These are phyloP conservation scores for Leccinum incarnatum DNA, from an alignment of 768 basidiomycete genomes.

Conservation along the genomic window DNA sequence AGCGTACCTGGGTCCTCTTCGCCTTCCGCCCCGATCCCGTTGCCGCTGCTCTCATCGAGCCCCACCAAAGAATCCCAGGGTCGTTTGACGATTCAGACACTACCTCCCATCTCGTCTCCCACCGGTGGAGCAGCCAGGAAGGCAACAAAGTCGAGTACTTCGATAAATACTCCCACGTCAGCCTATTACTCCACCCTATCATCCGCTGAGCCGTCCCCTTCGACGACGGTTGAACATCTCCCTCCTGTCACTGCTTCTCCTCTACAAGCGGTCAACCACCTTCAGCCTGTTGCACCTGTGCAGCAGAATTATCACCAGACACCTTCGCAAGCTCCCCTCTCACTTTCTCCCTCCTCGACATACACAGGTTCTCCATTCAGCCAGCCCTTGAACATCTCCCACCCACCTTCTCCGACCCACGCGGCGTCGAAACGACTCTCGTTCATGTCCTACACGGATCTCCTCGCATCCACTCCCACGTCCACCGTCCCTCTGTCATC, in stretches of 20 bases:
- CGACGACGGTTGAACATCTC: constrained; percentile 35
- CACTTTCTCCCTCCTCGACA: constrained; percentile 24
- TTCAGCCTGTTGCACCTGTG: constrained; percentile 3
- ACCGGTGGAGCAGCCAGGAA: constrained; percentile 8
- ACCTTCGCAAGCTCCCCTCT: constrained; percentile 6
- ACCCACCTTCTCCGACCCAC: constrained; percentile 48
- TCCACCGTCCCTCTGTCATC: constrained; percentile 69
- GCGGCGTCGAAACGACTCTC: constrained; percentile 67
- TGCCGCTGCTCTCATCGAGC: constrained; percentile 28
- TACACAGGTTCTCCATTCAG: constrained; percentile 28
- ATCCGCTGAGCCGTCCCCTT: constrained; percentile 38
- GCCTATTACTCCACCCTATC: constrained; percentile 44
- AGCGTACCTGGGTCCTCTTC: constrained; percentile 43
- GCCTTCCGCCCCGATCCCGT: constrained; percentile 16
- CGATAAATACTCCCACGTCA: constrained; percentile 47
- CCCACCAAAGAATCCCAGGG: constrained; percentile 23
- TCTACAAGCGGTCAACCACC: constrained; percentile 19
- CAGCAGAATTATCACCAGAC: constrained; percentile 22
- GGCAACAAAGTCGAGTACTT: constrained; percentile 16
- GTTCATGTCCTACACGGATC: constrained; percentile 86
- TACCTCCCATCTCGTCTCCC: constrained; percentile 12
- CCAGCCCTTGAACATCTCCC: constrained; percentile 24
- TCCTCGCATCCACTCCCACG: constrained; percentile 74
- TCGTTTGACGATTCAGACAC: constrained; percentile 25
- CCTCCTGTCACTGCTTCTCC: constrained; percentile 23